Conservation (phyloP, 306 rosid genomes). For the Lotus japonicus region DNA sequence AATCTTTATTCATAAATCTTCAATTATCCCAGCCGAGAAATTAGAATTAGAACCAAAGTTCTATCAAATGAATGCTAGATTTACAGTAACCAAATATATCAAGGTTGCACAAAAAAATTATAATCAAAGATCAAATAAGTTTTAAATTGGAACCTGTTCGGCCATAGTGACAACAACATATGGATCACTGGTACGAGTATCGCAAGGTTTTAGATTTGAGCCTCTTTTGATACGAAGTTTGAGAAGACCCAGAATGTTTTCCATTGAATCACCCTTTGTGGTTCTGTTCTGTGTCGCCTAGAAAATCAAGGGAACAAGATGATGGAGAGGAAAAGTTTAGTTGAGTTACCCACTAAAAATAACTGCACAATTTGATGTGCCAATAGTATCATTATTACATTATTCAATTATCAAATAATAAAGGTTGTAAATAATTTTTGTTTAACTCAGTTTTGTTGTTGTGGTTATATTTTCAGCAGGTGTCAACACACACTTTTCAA, state of each 20-base stretch:
- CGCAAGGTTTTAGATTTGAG: slow-evolving; percentile 51
- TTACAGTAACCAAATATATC: neutral
- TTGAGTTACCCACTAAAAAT: too few species aligned
- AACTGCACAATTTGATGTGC: too few species aligned
- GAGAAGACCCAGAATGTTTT: slow-evolving; percentile 51
- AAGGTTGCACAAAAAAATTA: neutral
- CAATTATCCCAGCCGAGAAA: neutral
- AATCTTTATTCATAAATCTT: neutral
- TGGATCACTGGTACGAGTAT: slow-evolving; percentile 63
- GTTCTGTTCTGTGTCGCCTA: neutral
- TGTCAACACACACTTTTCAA: too few species aligned
- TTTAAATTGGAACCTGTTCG: slow-evolving; percentile 29
- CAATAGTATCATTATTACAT: too few species aligned
- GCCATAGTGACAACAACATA: slow-evolving; percentile 53
- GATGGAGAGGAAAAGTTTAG: neutral
- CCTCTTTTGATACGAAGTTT: slow-evolving; percentile 62
- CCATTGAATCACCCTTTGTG: slow-evolving; percentile 38
- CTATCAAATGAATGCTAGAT: neutral
- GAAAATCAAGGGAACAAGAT: neutral
- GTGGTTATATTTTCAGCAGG: too few species aligned
- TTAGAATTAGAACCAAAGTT: neutral
- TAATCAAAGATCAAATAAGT: neutral
- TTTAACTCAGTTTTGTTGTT: too few species aligned
- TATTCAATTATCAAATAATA: too few species aligned
- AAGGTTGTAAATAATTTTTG: too few species aligned